Percentiles rank a stretch among this genome's conserved stretches.
Conservation (phyloP, 441 rosid genomes). For the Brassica balearica region DNA sequence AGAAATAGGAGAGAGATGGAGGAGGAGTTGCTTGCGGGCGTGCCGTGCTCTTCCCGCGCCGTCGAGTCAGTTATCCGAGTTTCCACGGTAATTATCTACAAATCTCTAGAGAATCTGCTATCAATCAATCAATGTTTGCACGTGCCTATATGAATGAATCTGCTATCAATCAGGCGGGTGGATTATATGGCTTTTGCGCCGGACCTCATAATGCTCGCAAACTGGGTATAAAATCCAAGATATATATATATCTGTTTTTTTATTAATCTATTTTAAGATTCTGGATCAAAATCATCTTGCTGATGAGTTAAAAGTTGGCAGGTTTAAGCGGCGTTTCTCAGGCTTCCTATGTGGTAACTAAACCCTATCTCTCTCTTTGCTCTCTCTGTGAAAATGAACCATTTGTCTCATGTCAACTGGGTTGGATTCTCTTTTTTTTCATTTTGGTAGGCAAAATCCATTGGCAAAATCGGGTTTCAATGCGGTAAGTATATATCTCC, state of each 20-base stretch:
- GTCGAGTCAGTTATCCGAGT: constrained; percentile 68
- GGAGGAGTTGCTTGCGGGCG: constrained; percentile 52
- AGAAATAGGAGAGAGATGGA: constrained; percentile 52
- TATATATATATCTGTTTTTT: too few species aligned
- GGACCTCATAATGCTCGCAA: constrained; percentile 71
- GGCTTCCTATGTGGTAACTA: constrained; percentile 69
- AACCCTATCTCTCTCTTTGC: neutral
- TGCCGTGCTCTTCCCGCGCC: constrained; percentile 82
- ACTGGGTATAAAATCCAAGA: constrained; percentile 47
- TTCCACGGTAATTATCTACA: constrained; percentile 53
- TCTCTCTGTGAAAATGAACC: neutral
- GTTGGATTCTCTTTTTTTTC: constrained; percentile 23
- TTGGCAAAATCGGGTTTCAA: constrained; percentile 62
- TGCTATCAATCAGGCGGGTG: constrained; percentile 62
- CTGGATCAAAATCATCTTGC: too few species aligned
- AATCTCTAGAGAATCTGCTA: neutral
- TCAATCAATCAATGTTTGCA: too few species aligned
- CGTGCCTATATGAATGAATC: too few species aligned
- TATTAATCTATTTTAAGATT: too few species aligned
- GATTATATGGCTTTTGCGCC: constrained; percentile 69
- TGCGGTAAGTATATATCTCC: constrained; percentile 59
- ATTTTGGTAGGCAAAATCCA: constrained; percentile 59
- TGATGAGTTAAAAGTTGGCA: too few species aligned
- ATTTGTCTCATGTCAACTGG: neutral
- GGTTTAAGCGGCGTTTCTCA: constrained; percentile 54